Conservation (phyloP, 2,329 filamentous ascomycete genomes). For the Raffaelea ambrosiae region DNA sequence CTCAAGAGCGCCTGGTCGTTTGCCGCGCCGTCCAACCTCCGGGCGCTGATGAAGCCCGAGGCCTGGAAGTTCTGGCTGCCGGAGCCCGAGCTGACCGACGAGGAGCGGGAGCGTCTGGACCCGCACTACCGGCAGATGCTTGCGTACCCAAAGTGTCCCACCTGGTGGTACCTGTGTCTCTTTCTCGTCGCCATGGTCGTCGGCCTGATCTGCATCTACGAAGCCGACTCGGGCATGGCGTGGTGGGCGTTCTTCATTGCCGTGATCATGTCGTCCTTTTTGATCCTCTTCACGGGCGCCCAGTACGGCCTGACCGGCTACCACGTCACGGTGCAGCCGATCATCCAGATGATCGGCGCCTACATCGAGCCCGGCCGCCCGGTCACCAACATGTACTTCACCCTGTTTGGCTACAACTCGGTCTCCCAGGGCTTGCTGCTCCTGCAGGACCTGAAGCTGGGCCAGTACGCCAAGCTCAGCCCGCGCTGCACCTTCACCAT, state of each 20-base stretch:
- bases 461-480: constrained; percentile 26
- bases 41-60: too few species aligned
- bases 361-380: constrained; percentile 32
- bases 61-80: too few species aligned
- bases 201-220: constrained; percentile 30
- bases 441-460: constrained; percentile 27
- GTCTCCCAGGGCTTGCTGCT: constrained; percentile 23
- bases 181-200: constrained; percentile 24
- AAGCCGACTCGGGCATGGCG: constrained; percentile 24
- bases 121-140: constrained; percentile 18
- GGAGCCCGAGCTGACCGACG: too few species aligned
- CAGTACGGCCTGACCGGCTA: constrained; percentile 29
- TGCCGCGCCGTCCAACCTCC: too few species aligned
- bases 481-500: constrained; percentile 34
- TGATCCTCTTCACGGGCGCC: constrained; percentile 29
- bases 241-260: constrained; percentile 34
- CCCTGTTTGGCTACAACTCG: constrained; percentile 23
- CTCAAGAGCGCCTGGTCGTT: too few species aligned
- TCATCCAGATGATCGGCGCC: constrained; percentile 28
- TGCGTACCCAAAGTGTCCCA: constrained; percentile 10
- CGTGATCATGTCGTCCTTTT: constrained; percentile 24
- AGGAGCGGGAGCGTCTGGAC: too few species aligned
- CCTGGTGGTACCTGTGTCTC: constrained; percentile 17
- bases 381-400: constrained; percentile 36
- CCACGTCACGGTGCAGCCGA: constrained; percentile 20